Evolutionary conservation across 2,329 filamentous ascomycete genomes (phyloP), one percentile per base, ranked within the genome.

Genomic region (Aspergillus neoniger): DNA sequence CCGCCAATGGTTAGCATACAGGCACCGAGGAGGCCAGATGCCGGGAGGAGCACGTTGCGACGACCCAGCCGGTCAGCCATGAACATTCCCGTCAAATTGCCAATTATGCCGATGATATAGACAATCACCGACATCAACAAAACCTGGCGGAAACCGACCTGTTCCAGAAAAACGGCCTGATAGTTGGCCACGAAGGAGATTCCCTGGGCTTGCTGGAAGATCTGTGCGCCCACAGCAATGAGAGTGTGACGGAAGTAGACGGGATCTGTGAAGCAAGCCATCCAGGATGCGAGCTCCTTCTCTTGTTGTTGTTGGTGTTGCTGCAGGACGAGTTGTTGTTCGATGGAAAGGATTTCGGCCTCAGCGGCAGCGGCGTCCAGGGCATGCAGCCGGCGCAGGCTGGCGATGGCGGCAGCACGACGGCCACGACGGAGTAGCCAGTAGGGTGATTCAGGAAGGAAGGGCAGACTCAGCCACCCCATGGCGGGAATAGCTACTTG

Each of bases 91-190:
- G 28, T 30, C 2, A 30, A 10, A 30, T 30, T 30, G 28, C 28
- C 28, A 9, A 30, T 10, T 30, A 30, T 30, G 9, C 28, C 28
- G 28, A 30, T 30, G 28, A 30, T 30, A 10, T 30, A 30, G 28
- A 30, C 28, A 30, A 30, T 30, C 28, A 30, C 28, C 28, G 28
- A 30, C 28, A 30, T 30, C 4, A 30, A 30, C 3, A 30, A 10
- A 10, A 55, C 49, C 12, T 59, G 39, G 30, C 28, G 47, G 39
- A 62, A 57, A 2, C 60, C 60, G 23, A 60, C 49, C 23, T 64
- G 55, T 19, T 61, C 51, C 12, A 64, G 52, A 17, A 62, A 64
- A 41, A 58, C 59, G 60, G 41, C 59, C 47, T 39, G 60, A 59
- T 55, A 70, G 52, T 55, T 63, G 36, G 48, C 32, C 5, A 60